Percentiles rank a stretch among this genome's conserved stretches.
These are phyloP conservation scores for Eremothecium cymbalariae DNA, from an alignment of 1,139 yeast genomes.

Conservation along the genomic window DNA sequence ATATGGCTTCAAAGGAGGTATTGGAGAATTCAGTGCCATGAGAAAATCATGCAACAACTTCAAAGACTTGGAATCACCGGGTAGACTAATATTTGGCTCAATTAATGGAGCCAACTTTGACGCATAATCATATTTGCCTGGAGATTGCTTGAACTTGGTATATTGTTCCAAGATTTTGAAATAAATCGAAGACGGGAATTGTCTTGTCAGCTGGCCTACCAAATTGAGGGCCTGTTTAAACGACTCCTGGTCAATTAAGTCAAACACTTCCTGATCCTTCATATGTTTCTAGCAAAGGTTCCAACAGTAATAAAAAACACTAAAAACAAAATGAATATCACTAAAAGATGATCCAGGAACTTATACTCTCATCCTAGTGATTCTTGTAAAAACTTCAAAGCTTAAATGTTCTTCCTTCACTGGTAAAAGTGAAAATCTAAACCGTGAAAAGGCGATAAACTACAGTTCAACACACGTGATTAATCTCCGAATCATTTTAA, in stretches of 20 bases:
- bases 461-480: no score
- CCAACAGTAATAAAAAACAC: not conserved
- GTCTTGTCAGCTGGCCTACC: conserved; percentile 17
- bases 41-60: conserved; percentile 23
- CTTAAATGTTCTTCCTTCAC: no score
- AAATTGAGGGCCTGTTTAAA: conserved; percentile 25
- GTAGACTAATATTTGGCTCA: conserved; percentile 14
- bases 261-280: conserved; percentile 18
- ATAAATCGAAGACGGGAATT: conserved; percentile 23
- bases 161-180: conserved; percentile 23
- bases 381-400: no score
- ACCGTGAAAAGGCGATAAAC: no score
- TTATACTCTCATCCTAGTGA: no score
- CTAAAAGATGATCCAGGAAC: no score
- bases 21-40: conserved; percentile 20
- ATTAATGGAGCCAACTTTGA: conserved; percentile 12
- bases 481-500: no score
- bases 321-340: no score
- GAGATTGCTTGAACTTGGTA: conserved; percentile 25
- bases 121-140: conserved; percentile 21
- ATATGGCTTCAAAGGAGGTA: conserved; percentile 22
- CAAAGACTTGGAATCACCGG: conserved; percentile 24
- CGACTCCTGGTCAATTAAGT: conserved; percentile 19
- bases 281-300: conserved; percentile 2
- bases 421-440: no score